phyloP scores from a whole-genome alignment of 176 grass and related monocot genomes.

The Lolium rigidum region DNA sequence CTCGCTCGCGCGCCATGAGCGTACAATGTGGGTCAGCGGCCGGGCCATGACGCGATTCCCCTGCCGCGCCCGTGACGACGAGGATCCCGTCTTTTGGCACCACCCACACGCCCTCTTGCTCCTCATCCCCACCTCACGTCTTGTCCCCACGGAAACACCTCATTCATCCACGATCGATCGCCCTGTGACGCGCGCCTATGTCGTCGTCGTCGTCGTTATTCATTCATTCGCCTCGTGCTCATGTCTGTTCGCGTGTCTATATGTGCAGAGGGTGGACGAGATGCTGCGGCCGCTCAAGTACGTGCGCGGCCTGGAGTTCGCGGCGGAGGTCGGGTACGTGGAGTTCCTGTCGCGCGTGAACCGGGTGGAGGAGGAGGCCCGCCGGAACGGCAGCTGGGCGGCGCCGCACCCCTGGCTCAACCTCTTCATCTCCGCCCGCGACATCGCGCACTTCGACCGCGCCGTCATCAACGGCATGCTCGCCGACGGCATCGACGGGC shows the following conservation, averaged over 20 bases:
- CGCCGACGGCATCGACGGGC: slow-evolving; percentile 77
- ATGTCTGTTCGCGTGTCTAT: neutral
- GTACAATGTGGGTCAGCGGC: slow-evolving; percentile 38
- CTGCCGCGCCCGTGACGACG: slow-evolving; percentile 44
- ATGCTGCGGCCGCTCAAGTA: slow-evolving; percentile 65
- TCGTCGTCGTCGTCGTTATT: neutral
- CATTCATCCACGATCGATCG: no score
- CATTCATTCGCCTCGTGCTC: slow-evolving; percentile 6
- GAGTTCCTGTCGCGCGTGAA: slow-evolving; percentile 91
- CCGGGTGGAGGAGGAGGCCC: slow-evolving; percentile 76
- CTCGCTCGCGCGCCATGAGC: neutral
- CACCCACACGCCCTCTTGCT: neutral
- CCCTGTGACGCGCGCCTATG: neutral
- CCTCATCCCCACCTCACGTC: neutral
- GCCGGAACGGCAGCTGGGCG: slow-evolving; percentile 80
- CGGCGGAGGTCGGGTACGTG: slow-evolving; percentile 69
- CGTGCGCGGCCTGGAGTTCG: slow-evolving; percentile 80
- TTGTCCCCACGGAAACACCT: slow-evolving; percentile 15
- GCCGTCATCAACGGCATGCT: slow-evolving; percentile 70
- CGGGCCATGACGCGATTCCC: slow-evolving; percentile 40
- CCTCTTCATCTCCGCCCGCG: slow-evolving; percentile 69
- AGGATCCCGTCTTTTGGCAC: slow-evolving; percentile 44
- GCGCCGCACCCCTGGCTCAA: slow-evolving; percentile 97
- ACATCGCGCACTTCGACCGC: slow-evolving; percentile 70
- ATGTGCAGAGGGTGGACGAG: slow-evolving; percentile 38